Percentiles rank a stretch among this genome's conserved stretches.
These are phyloP conservation scores for Tripterygium wilfordii DNA, from an alignment of 177 flowering plant species.

Conservation along the genomic window DNA sequence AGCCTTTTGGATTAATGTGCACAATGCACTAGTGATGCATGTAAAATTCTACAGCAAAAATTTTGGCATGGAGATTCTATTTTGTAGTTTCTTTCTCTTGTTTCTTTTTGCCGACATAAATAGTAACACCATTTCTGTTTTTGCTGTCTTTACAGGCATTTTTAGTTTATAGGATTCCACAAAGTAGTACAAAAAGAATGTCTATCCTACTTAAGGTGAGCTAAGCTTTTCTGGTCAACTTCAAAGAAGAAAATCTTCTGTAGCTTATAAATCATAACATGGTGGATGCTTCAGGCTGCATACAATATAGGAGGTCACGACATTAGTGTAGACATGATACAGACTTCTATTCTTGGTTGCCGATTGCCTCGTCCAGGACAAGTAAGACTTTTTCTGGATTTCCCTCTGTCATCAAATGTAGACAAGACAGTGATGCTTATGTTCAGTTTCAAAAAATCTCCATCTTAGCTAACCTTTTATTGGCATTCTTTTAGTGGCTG, in stretches of 20 bases:
- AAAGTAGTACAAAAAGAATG: slow-evolving; percentile 51
- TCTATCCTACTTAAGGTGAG: slow-evolving; percentile 66
- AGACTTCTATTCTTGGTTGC: slow-evolving; percentile 44
- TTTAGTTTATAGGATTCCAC: slow-evolving; percentile 74
- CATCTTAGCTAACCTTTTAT: slow-evolving; percentile 9
- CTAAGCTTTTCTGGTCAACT: neutral
- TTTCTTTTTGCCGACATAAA: neutral
- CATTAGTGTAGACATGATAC: slow-evolving; percentile 46
- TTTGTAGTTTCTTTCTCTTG: neutral
- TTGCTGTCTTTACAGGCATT: slow-evolving; percentile 44
- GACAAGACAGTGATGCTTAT: no score
- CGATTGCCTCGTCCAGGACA: slow-evolving; percentile 54
- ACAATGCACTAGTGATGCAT: slow-evolving; percentile 95
- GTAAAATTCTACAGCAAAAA: slow-evolving; percentile 32
- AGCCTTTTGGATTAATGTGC: slow-evolving; percentile 95
- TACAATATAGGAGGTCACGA: slow-evolving; percentile 57
- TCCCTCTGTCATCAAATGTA: no score
- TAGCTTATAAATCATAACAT: neutral
- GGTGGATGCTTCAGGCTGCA: slow-evolving; percentile 45
- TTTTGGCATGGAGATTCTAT: neutral
- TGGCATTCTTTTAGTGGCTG: slow-evolving; percentile 39
- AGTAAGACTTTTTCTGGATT: slow-evolving; percentile 33
- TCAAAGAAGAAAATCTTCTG: neutral
- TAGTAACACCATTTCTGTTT: neutral
- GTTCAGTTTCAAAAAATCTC: no score